Evolutionary conservation across 192 early-diverging fungal genomes (phyloP).

Genomic region (Rhizoclosmatium globosum): DNA sequence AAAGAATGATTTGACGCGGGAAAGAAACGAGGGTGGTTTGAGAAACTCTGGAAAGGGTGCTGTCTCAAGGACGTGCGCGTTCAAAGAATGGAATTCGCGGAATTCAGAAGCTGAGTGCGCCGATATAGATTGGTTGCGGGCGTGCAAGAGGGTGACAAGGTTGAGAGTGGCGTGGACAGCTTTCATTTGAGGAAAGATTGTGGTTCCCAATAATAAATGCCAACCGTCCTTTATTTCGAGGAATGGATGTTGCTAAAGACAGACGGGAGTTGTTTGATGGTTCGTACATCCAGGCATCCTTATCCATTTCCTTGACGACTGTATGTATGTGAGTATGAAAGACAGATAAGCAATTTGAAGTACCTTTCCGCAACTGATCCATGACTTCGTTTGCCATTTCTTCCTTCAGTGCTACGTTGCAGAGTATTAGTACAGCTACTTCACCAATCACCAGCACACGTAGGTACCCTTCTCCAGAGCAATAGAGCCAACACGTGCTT

Average conservation of each 20-base stretch:
- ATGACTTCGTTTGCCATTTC: conserved; percentile 24
- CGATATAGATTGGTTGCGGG: too few relatives aligned
- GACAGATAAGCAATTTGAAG: not conserved
- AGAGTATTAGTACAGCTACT: not conserved
- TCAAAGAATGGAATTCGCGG: too few relatives aligned
- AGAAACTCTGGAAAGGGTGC: not conserved
- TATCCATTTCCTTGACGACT: conserved; percentile 19
- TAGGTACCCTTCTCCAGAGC: not conserved
- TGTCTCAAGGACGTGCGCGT: not conserved
- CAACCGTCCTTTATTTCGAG: too few relatives aligned
- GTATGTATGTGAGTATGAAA: not conserved
- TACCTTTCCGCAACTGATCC: not conserved
- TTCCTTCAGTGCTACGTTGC: not conserved
- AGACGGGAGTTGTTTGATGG: too few relatives aligned
- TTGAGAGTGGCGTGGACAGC: too few relatives aligned
- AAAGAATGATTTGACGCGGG: not conserved
- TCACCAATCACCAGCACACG: not conserved
- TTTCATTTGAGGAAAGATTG: too few relatives aligned
- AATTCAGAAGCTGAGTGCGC: too few relatives aligned
- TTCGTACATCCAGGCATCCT: conserved; percentile 31
- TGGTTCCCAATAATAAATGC: too few relatives aligned
- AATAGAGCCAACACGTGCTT: not conserved
- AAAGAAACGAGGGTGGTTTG: not conserved
- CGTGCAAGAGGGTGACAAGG: too few relatives aligned
- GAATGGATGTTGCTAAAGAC: too few relatives aligned